Evolutionary conservation across 768 basidiomycete species (phyloP).

Genomic region (Mycena indigotica): DNA sequence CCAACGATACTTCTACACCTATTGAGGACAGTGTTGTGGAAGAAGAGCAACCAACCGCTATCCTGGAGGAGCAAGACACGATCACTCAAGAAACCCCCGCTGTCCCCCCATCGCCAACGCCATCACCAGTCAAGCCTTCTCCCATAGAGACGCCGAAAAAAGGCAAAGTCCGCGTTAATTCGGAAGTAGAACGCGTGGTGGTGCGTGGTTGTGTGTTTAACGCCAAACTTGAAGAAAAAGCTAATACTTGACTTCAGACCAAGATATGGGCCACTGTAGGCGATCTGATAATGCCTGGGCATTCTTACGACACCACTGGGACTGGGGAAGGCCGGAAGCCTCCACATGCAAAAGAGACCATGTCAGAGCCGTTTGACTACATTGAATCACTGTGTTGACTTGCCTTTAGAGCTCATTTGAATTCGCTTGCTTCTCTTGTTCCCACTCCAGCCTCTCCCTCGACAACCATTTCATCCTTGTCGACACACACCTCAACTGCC

Average conservation of each 20-base stretch:
- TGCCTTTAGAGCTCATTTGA: slow-evolving; percentile 54
- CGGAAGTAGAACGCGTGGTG: slow-evolving; percentile 64
- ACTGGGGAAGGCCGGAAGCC: slow-evolving; percentile 39
- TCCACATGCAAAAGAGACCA: slow-evolving; percentile 59
- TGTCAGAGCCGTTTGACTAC: slow-evolving; percentile 44
- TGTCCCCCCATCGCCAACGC: background rate
- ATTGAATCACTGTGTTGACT: slow-evolving; percentile 9
- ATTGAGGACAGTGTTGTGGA: background rate
- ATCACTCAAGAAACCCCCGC: slow-evolving; percentile 14
- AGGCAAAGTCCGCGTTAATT: slow-evolving; percentile 54
- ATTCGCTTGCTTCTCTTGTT: slow-evolving; percentile 50
- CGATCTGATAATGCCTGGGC: slow-evolving; percentile 63
- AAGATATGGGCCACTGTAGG: slow-evolving; percentile 72
- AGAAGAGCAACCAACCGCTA: slow-evolving; percentile 1
- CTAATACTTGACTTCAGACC: slow-evolving; percentile 50
- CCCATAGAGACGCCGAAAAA: slow-evolving; percentile 25
- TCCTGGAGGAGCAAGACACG: slow-evolving; percentile 17
- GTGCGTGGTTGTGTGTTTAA: slow-evolving; percentile 42
- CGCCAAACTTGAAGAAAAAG: background rate
- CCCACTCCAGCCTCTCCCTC: slow-evolving; percentile 60
- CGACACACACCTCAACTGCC: slow-evolving; percentile 30
- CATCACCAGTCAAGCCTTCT: slow-evolving; percentile 11
- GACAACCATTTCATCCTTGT: slow-evolving; percentile 53
- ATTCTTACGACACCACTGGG: slow-evolving; percentile 40
- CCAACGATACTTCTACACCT: background rate